Percentiles rank a stretch among this genome's conserved stretches.
Conservation (phyloP, 2,329 filamentous ascomycete species). For the Arthrobotrys entomopaga region DNA sequence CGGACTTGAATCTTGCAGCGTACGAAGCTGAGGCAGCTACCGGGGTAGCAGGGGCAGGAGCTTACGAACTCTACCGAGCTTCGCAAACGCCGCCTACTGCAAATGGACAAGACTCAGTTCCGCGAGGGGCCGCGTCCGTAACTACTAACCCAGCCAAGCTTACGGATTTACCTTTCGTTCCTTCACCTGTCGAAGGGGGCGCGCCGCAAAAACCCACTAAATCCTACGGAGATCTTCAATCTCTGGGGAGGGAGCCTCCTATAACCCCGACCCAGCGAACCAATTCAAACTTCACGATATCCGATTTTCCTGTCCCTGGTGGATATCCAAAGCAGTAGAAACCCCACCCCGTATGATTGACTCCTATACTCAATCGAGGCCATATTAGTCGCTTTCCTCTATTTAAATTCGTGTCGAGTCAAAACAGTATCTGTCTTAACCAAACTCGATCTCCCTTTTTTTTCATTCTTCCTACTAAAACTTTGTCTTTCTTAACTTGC, state of each 20-base stretch:
- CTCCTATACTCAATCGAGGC: too few relatives aligned
- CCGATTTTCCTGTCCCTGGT: slow-evolving; percentile 75
- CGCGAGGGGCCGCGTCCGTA: slow-evolving; percentile 65
- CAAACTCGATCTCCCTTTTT: too few relatives aligned
- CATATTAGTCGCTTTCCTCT: too few relatives aligned
- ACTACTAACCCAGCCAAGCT: slow-evolving; percentile 49
- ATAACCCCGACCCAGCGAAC: slow-evolving; percentile 54
- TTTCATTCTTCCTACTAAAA: too few relatives aligned
- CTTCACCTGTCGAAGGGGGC: slow-evolving; percentile 16
- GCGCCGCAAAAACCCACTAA: slow-evolving; percentile 30
- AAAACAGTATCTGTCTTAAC: too few relatives aligned
- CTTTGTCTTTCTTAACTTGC: too few relatives aligned
- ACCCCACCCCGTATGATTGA: background rate
- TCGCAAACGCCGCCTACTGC: slow-evolving; percentile 37
- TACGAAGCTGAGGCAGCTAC: slow-evolving; percentile 53
- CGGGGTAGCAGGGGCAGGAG: slow-evolving; percentile 50
- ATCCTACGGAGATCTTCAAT: slow-evolving; percentile 38
- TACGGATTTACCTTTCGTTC: slow-evolving; percentile 47
- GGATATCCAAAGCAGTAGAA: slow-evolving; percentile 67
- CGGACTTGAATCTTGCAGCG: slow-evolving; percentile 32
- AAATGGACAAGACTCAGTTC: slow-evolving; percentile 70
- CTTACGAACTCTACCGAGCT: slow-evolving; percentile 48
- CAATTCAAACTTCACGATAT: slow-evolving; percentile 66
- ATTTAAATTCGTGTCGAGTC: too few relatives aligned
- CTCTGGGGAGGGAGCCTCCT: slow-evolving; percentile 31